Conservation (phyloP, 306 rosid species). For the Argentina anserina region DNA sequence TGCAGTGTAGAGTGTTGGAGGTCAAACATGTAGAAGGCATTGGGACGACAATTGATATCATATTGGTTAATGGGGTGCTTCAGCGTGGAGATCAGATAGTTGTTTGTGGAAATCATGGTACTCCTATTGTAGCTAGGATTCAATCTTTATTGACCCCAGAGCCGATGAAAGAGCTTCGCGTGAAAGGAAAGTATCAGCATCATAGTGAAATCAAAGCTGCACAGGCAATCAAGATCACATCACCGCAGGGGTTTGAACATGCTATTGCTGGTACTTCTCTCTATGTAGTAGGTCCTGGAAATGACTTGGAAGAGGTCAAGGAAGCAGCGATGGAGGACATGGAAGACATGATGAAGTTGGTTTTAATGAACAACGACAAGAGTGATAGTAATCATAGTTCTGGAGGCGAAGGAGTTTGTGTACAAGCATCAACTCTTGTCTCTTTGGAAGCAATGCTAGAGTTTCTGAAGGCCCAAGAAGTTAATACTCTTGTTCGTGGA, state of each 20-base stretch:
- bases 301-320: slow-evolving; percentile 75
- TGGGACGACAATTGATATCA: slow-evolving; percentile 94
- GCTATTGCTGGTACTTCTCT: slow-evolving; percentile 94
- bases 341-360: slow-evolving; percentile 71
- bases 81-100: slow-evolving; percentile 96
- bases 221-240: slow-evolving; percentile 89
- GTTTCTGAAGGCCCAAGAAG: slow-evolving; percentile 78
- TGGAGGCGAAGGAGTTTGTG: slow-evolving; percentile 68
- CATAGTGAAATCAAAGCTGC: slow-evolving; percentile 95
- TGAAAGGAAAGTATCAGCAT: slow-evolving; percentile 90
- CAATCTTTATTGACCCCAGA: slow-evolving; percentile 92
- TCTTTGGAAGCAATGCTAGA: slow-evolving; percentile 88
- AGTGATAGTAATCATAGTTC: slow-evolving; percentile 29
- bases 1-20: slow-evolving; percentile 95
- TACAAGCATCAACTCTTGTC: slow-evolving; percentile 85
- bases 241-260: slow-evolving; percentile 86
- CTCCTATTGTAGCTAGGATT: slow-evolving; percentile 39
- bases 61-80: slow-evolving; percentile 86
- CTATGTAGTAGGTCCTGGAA: slow-evolving; percentile 75
- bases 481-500: slow-evolving; percentile 82
- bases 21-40: slow-evolving; percentile 91
- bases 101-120: slow-evolving; percentile 79
- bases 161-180: slow-evolving; percentile 92
- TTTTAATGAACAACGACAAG: slow-evolving; percentile 64
- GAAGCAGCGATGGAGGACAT: slow-evolving; percentile 75